Evolutionary conservation across 306 rosid genomes (phyloP).

Genomic region (Gynostemma pentaphyllum): DNA sequence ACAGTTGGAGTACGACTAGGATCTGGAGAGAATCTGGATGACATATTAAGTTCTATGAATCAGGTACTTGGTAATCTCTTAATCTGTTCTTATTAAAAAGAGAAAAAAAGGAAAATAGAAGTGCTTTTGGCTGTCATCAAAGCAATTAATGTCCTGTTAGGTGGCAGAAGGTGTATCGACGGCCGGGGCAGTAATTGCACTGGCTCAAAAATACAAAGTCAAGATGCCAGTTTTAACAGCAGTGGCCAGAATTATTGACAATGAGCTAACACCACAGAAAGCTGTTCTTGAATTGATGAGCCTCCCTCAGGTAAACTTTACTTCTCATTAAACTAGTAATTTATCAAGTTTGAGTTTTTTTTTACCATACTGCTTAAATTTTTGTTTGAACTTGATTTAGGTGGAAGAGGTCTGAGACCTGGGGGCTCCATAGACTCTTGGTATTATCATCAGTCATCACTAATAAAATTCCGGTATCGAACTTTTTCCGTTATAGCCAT

Average conservation of each 20-base stretch:
- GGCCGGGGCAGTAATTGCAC: conserved; percentile 89
- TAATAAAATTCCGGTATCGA: background rate
- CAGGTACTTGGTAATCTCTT: conserved; percentile 33
- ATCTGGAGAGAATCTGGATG: conserved; percentile 75
- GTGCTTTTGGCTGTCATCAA: background rate
- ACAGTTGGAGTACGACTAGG: conserved; percentile 88
- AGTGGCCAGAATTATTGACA: conserved; percentile 82
- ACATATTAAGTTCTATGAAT: conserved; percentile 67
- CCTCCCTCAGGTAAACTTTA: conserved; percentile 65
- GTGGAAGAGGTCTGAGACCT: conserved; percentile 47
- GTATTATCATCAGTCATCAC: background rate
- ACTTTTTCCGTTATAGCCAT: background rate
- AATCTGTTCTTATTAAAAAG: no score
- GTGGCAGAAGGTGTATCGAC: conserved; percentile 96
- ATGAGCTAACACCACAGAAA: conserved; percentile 73
- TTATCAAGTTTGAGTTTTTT: background rate
- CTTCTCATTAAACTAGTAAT: conserved; percentile 3
- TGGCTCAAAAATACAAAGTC: conserved; percentile 76
- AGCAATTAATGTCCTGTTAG: conserved; percentile 19
- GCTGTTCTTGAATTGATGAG: conserved; percentile 87
- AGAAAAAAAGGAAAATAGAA: no score
- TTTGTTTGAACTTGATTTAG: conserved; percentile 14
- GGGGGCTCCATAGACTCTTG: background rate
- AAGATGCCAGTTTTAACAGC: conserved; percentile 98
- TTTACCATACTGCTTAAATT: background rate